Base-by-base conservation (phyloP, 345 rosid species). In the Reutealis trisperma region DNA sequence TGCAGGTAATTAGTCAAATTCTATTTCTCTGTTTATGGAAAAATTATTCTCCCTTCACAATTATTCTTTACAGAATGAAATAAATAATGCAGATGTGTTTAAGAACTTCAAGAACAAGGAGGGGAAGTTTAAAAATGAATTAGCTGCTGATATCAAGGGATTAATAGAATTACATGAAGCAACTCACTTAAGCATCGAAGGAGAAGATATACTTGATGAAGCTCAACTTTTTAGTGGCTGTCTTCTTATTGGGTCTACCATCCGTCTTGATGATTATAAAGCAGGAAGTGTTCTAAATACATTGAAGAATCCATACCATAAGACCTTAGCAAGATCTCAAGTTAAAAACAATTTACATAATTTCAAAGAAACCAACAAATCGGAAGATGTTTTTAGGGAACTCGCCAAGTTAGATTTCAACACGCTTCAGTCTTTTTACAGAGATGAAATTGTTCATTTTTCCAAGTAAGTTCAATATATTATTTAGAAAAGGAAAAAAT, bases 131-230 rank as follows among this genome's bases (percentile, higher is more conserved):
- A 44, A 47, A 6, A 44, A 37, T 41, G 67, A 25, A 27, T 22
- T 73, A 21, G 37, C 22, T 19, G 18, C 25, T 14, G 66, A 59
- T 15, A 27, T 42, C 16, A 5, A 19, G 10, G 76, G 67, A 19
- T n/a, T 15, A 54, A 54, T 54, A 8, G 58, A 54, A 54, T 54
- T 54, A 18, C 7, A 54, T 3, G 21, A 15, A 14, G 58, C 58
- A 54, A 5, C 21, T 54, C 58, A 54, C 7, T 54, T 15, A 14
- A 58, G 86, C 41, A 70, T 76, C 8, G 80, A 79, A 30, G 94
- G 86, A 2, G 93, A 88, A 83, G 82, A 84, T 67, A 61, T 30
- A 44, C 85, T 85, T 7, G 87, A 83, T 27, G 80, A 80, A 47
- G 78, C 82, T 11, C 69, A 78, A 73, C 74, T 37, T 4, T 79